Percentiles rank a stretch among this genome's conserved stretches.
Conservation (phyloP, 257 asterid species). For the Dorcoceras hygrometricum region DNA sequence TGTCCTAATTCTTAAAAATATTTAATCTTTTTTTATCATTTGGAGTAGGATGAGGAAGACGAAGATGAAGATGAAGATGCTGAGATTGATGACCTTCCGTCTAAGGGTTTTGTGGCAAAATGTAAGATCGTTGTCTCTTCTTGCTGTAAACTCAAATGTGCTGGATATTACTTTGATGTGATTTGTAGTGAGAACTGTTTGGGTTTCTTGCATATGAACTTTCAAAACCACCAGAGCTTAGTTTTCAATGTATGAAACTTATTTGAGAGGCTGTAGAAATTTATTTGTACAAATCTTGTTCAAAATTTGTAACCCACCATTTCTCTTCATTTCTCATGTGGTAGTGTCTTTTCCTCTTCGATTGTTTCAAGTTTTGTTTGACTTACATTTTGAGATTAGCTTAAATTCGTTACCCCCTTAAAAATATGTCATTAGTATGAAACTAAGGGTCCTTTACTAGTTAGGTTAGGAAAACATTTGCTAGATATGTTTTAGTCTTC, state of each 20-base stretch:
- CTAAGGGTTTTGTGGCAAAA: constrained; percentile 67
- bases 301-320: background rate
- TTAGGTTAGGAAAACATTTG: too few relatives aligned
- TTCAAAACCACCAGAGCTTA: constrained; percentile 3
- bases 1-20: constrained; percentile 4
- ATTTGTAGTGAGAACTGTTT: constrained; percentile 7
- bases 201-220: constrained; percentile 3
- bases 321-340: too few relatives aligned
- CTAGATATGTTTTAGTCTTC: too few relatives aligned
- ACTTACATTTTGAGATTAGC: too few relatives aligned
- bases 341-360: too few relatives aligned
- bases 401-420: too few relatives aligned
- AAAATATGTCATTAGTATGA: too few relatives aligned
- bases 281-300: background rate
- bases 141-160: constrained; percentile 10
- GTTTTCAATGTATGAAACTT: background rate
- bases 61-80: constrained; percentile 41
- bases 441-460: too few relatives aligned
- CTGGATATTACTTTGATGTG: constrained; percentile 3
- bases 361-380: too few relatives aligned
- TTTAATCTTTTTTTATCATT: constrained; percentile 2
- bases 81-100: constrained; percentile 42
- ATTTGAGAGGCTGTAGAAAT: background rate
- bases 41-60: constrained; percentile 44
- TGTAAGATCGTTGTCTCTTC: constrained; percentile 43